Evolutionary conservation across 345 rosid genomes (phyloP).

Genomic region (Camelina neglecta): DNA sequence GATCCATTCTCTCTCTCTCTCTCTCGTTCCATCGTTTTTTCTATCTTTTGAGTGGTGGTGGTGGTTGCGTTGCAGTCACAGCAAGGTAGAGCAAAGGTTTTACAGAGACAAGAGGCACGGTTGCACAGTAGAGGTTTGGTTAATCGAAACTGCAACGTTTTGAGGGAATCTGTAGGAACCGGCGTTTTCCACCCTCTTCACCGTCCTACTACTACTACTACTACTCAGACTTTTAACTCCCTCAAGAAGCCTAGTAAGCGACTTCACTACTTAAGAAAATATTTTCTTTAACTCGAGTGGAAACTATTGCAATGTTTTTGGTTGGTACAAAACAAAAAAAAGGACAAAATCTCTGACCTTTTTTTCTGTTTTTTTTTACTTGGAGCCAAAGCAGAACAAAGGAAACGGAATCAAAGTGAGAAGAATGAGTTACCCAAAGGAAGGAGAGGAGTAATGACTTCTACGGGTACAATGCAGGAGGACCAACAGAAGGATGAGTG

Average conservation of each 20-base stretch:
- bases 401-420: not conserved
- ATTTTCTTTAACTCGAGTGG: not conserved
- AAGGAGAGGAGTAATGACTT: not conserved
- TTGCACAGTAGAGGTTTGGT: conserved; percentile 12
- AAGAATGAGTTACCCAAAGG: not conserved
- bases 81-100: not conserved
- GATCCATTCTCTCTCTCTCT: not conserved
- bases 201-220: not conserved
- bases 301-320: not conserved
- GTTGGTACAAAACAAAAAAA: not conserved
- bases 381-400: conserved; percentile 15
- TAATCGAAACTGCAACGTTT: conserved; percentile 13
- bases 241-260: conserved; percentile 2
- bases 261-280: not conserved
- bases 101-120: conserved; percentile 19
- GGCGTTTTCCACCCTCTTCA: conserved; percentile 36
- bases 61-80: conserved; percentile 1
- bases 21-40: not conserved
- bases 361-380: not conserved
- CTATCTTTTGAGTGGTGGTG: not conserved
- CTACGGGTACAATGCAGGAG: not conserved
- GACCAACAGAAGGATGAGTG: conserved; percentile 26
- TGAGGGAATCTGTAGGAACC: conserved; percentile 31
- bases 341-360: not conserved
- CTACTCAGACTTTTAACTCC: not conserved